Percentiles rank a stretch among this genome's conserved stretches.
Evolutionary conservation across 768 basidiomycete species (phyloP).

Genomic region (Boletus pseudopeckii): DNA sequence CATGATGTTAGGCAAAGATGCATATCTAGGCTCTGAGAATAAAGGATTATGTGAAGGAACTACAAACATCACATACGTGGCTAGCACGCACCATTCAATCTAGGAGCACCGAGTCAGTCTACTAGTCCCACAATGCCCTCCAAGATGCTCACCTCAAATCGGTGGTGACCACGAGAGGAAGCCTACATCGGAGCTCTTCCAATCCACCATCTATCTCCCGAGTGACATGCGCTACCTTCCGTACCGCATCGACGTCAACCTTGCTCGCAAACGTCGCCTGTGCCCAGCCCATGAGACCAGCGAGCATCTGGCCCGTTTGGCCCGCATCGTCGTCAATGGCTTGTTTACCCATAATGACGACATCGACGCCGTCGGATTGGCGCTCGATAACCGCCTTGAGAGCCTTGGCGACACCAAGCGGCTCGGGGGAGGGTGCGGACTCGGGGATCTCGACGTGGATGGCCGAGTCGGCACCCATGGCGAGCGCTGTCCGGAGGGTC

Average conservation of each 20-base stretch:
- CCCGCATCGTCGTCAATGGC: constrained; percentile 97
- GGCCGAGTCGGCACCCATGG: constrained; percentile 94
- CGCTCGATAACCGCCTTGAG: constrained; percentile 72
- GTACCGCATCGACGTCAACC: constrained; percentile 62
- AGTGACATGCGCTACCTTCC: constrained; percentile 66
- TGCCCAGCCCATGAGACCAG: constrained; percentile 85
- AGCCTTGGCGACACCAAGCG: constrained; percentile 85
- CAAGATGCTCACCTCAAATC: constrained; percentile 70
- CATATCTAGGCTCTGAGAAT: constrained; percentile 84
- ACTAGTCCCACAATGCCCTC: background rate
- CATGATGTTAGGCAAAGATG: constrained; percentile 96
- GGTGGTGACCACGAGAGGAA: constrained; percentile 89
- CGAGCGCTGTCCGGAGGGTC: constrained; percentile 91
- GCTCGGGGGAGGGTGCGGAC: constrained; percentile 71
- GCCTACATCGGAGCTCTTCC: constrained; percentile 71
- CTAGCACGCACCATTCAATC: constrained; percentile 62
- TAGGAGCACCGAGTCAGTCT: constrained; percentile 24
- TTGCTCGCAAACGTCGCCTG: constrained; percentile 96
- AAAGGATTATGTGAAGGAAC: background rate
- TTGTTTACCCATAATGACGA: constrained; percentile 97
- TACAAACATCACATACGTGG: background rate
- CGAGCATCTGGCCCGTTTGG: constrained; percentile 96
- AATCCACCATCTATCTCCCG: constrained; percentile 95
- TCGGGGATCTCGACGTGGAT: constrained; percentile 89
- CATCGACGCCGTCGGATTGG: constrained; percentile 60